phyloP scores from a whole-genome alignment of 1,284 basidiomycete genomes.

The Kalmanozyma brasiliensis region DNA sequence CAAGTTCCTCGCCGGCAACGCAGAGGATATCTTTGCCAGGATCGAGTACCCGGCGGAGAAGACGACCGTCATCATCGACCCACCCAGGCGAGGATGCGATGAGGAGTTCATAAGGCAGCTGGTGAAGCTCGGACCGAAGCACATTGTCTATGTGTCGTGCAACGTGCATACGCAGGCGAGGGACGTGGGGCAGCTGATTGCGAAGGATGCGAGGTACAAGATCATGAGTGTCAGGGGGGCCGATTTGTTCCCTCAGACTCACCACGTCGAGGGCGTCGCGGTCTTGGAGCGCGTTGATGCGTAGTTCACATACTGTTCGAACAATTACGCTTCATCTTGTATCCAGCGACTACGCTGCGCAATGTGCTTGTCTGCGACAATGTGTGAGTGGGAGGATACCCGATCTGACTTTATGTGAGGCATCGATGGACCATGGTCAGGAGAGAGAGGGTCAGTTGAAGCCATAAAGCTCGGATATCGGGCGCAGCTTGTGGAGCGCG shows the following conservation, averaged over 20 bases:
- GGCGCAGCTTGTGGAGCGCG: conserved; percentile 12
- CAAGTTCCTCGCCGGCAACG: conserved; percentile 72
- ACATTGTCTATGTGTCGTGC: conserved; percentile 72
- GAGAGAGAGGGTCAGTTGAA: neutral
- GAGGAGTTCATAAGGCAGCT: conserved; percentile 66
- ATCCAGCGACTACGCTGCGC: too few species aligned
- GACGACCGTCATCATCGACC: conserved; percentile 72
- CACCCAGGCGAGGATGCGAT: conserved; percentile 53
- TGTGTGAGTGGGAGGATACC: neutral
- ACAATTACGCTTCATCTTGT: neutral
- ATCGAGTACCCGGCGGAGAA: conserved; percentile 75
- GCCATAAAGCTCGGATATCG: conserved; percentile 10
- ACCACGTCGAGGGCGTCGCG: conserved; percentile 66
- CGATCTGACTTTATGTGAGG: neutral
- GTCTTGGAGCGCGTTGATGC: conserved; percentile 48
- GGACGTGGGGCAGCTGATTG: conserved; percentile 65
- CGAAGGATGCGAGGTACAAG: conserved; percentile 50
- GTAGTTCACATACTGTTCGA: neutral
- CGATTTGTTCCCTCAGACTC: conserved; percentile 67
- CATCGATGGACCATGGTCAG: too few species aligned
- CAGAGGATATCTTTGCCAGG: conserved; percentile 72
- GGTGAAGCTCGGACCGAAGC: conserved; percentile 54
- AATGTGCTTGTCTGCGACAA: neutral
- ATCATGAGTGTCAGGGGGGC: conserved; percentile 63
- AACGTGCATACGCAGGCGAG: conserved; percentile 76